Conservation (phyloP, 805 yeast species). For the Saccharomyces mikatae region DNA sequence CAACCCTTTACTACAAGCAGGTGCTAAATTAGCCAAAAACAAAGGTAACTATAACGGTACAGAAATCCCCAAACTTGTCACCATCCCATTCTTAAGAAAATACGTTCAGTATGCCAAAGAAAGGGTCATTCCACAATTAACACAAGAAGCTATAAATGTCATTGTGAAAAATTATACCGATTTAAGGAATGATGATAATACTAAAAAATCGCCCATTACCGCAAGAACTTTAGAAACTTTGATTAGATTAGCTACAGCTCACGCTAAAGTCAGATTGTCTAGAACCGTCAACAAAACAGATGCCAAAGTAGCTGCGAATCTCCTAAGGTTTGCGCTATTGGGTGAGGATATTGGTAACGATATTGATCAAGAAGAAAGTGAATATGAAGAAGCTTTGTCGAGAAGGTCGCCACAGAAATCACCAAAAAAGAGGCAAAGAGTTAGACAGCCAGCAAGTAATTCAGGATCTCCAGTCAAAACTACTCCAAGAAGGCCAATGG, state of each 20-base stretch:
- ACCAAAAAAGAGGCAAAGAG: slow-evolving; percentile 28
- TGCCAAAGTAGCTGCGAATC: slow-evolving; percentile 76
- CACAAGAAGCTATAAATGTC: slow-evolving; percentile 67
- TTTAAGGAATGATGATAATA: slow-evolving; percentile 73
- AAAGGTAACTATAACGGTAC: slow-evolving; percentile 30
- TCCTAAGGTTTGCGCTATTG: slow-evolving; percentile 77
- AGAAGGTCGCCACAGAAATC: slow-evolving; percentile 27
- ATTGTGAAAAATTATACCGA: slow-evolving; percentile 75
- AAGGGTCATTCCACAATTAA: slow-evolving; percentile 72
- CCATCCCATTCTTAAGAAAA: slow-evolving; percentile 81
- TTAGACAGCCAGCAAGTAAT: slow-evolving; percentile 6
- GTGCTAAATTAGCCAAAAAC: slow-evolving; percentile 43
- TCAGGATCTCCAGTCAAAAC: slow-evolving; percentile 16
- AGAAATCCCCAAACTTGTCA: slow-evolving; percentile 42
- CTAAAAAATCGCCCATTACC: slow-evolving; percentile 86
- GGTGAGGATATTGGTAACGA: slow-evolving; percentile 30
- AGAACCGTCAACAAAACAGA: slow-evolving; percentile 65
- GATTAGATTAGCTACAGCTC: slow-evolving; percentile 91
- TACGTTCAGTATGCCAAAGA: slow-evolving; percentile 91
- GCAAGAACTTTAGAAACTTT: slow-evolving; percentile 97
- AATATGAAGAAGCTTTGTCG: slow-evolving; percentile 9
- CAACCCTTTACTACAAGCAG: slow-evolving; percentile 75
- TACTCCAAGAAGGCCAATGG: slow-evolving; percentile 9
- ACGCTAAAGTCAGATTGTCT: slow-evolving; percentile 89
- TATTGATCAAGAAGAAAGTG: slow-evolving; percentile 15